Evolutionary conservation across 208 protist genomes (phyloP).

Genomic region (Wallacemonas sp.): DNA sequence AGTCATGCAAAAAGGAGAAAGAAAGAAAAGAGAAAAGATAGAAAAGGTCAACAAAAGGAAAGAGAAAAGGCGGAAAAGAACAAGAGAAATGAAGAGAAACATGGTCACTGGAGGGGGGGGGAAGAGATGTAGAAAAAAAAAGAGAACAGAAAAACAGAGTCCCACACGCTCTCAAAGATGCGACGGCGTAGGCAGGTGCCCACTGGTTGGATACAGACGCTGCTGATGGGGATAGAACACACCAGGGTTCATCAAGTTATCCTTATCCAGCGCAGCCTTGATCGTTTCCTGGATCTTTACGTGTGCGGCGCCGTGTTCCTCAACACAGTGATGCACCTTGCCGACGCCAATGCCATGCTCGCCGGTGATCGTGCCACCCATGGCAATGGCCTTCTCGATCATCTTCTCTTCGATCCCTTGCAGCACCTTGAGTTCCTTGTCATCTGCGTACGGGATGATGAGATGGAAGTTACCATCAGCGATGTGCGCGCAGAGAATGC

Average conservation of each 20-base stretch:
- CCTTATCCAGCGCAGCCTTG: slow-evolving; percentile 73
- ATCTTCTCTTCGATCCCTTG: slow-evolving; percentile 49
- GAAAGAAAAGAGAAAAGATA: slow-evolving; percentile 3
- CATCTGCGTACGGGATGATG: slow-evolving; percentile 47
- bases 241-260: slow-evolving; percentile 81
- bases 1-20: no score
- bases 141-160: slow-evolving; percentile 14
- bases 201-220: slow-evolving; percentile 24
- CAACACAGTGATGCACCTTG: slow-evolving; percentile 34
- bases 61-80: background rate
- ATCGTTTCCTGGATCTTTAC: slow-evolving; percentile 66
- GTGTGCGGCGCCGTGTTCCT: slow-evolving; percentile 54
- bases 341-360: slow-evolving; percentile 60
- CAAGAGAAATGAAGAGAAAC: background rate
- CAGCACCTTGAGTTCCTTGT: slow-evolving; percentile 43
- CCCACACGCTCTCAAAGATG: background rate
- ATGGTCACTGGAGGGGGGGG: background rate
- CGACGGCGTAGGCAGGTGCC: slow-evolving; percentile 1
- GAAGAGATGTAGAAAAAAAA: slow-evolving; percentile 10
- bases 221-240: slow-evolving; percentile 55
- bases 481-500: slow-evolving; percentile 65
- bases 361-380: slow-evolving; percentile 70
- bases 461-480: slow-evolving; percentile 86
- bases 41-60: background rate
- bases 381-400: slow-evolving; percentile 46